A percentile compares a stretch with the other conserved stretches of the same genome.
phyloP scores from a whole-genome alignment of 345 rosid species.

The Populus simonii region DNA sequence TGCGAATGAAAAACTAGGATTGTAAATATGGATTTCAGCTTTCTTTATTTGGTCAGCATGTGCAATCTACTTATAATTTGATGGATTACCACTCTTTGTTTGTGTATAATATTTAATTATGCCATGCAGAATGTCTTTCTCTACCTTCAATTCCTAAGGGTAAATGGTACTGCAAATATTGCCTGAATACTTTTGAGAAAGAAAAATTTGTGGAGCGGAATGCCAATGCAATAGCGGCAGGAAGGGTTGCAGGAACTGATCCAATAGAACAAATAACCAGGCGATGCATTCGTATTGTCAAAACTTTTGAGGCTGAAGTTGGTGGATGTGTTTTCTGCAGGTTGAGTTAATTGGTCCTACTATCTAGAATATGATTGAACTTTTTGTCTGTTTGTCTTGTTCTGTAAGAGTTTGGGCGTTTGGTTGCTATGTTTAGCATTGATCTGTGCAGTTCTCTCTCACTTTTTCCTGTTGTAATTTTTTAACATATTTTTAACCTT shows the following conservation, averaged over 20 bases:
- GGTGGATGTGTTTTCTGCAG: conserved; percentile 94
- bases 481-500: not conserved
- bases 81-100: conserved; percentile 3
- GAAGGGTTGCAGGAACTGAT: conserved; percentile 86
- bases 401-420: not conserved
- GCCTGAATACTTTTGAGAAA: conserved; percentile 53
- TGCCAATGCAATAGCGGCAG: conserved; percentile 85
- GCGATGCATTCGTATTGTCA: conserved; percentile 84
- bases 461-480: not conserved
- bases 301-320: conserved; percentile 51
- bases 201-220: conserved; percentile 70
- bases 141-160: conserved; percentile 56
- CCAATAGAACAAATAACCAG: conserved; percentile 77
- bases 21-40: not conserved
- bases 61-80: not conserved
- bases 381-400: not conserved
- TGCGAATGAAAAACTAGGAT: not conserved
- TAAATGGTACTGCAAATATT: conserved; percentile 80
- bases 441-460: not conserved
- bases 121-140: conserved; percentile 65
- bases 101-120: not conserved
- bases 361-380: not conserved
- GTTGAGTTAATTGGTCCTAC: conserved; percentile 30
- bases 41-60: not conserved
- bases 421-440: not conserved